phyloP scores from a whole-genome alignment of 192 early-diverging fungal genomes.

The Geosiphon pyriformis region DNA sequence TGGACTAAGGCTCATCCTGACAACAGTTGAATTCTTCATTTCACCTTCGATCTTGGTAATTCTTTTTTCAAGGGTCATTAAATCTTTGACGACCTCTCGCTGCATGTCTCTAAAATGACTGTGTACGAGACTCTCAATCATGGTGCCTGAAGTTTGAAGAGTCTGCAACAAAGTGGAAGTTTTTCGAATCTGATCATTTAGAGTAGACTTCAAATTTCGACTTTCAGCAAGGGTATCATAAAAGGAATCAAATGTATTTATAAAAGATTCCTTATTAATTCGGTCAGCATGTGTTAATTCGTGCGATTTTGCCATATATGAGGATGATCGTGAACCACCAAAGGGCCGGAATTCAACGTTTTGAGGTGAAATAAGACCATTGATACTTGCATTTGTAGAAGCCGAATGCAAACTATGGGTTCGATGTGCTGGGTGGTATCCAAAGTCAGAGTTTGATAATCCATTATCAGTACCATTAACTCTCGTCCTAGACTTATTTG shows the following conservation, averaged over 20 bases:
- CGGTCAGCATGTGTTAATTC: conserved; percentile 27
- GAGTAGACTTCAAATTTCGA: conserved; percentile 52
- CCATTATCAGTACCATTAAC: conserved; percentile 2
- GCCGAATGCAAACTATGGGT: conserved; percentile 14
- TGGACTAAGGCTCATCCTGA: conserved; percentile 13
- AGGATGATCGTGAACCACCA: conserved; percentile 8
- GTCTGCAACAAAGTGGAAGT: conserved; percentile 67
- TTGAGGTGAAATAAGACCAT: conserved; percentile 21
- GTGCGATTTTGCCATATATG: conserved; percentile 20
- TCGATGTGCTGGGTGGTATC: conserved; percentile 3
- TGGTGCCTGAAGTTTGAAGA: conserved; percentile 60
- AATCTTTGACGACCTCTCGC: conserved; percentile 43
- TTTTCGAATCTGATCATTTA: conserved; percentile 74
- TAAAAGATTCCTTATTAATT: conserved; percentile 42
- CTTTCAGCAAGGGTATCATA: conserved; percentile 59
- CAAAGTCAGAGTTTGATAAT: conserved; percentile 13
- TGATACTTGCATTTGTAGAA: conserved; percentile 21
- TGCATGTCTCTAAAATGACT: conserved; percentile 71
- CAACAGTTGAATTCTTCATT: neutral
- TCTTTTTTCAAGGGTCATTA: conserved; percentile 18
- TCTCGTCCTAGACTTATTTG: no score
- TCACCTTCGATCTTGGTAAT: conserved; percentile 7
- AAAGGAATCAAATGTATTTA: conserved; percentile 49
- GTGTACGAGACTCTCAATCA: conserved; percentile 74
- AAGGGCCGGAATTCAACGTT: conserved; percentile 6